Base-by-base conservation (phyloP, 345 rosid genomes). In the Eucalyptus sp. region DNA sequence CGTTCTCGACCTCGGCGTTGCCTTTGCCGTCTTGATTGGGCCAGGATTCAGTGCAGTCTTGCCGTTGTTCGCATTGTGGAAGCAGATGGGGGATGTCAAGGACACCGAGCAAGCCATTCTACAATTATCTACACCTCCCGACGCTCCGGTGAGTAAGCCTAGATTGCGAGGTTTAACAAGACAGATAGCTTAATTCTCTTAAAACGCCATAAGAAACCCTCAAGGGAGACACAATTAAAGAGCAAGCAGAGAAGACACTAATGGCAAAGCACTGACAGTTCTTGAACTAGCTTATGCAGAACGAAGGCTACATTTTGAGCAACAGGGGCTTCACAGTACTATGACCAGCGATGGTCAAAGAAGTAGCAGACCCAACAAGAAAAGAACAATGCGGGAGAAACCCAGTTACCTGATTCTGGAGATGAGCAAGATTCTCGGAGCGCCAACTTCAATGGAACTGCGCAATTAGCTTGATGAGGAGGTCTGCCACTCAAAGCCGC, bases 21-120 rank as follows among this genome's bases (percentile, higher is more conserved):
- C 27, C 87, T 86, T 58, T 4, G 27, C 7, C 12, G 33, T 81
- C 86, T 66, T 88, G 76, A 17, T 49, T 10, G 52, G 15, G 85
- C 80, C 12, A 54, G 92, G 89, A 86, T 85, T 87, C n/a, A 90
- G 92, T 76, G 93, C 88, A 91, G 93, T 88, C n/a, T 60, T 88
- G 4, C 86, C n/a, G 87, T 50, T 88, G 4, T 81, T 44, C 85
- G 83, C 89, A 44, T 90, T 25, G 76, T 60, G 90, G 50, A 91
- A 91, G 54, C 91, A 88, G 41, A 94, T 88, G 54, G 93, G 92
- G 60, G 95, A 87, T 84, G 95, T 91, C 24, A 95, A 89, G 60
- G 96, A 93, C 87, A 97, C 92, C 88, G 96, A 88, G 89, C 87
- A 93, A 86, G 97, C 95, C 99, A 97, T 97, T 41, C 48, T 37